phyloP scores from a whole-genome alignment of 2,329 filamentous ascomycete genomes.

The Calonectria multiphialidica region DNA sequence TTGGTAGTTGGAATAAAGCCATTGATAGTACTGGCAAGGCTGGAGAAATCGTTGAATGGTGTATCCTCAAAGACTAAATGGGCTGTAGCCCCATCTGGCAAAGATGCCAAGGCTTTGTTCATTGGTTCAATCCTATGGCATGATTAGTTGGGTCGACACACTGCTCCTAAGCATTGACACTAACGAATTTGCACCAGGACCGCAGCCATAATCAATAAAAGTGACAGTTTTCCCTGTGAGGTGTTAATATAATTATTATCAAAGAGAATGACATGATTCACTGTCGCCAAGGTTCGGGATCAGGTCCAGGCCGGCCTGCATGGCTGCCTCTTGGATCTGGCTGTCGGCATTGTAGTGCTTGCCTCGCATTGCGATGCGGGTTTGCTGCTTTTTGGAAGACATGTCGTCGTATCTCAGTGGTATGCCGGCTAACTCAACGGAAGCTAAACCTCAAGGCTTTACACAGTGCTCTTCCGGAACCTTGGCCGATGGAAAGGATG shows the following conservation, averaged over 20 bases:
- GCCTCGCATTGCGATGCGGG: background rate
- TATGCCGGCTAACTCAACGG: background rate
- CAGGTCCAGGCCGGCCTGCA: background rate
- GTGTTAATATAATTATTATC: background rate
- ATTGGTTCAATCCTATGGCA: background rate
- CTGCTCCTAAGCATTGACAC: background rate
- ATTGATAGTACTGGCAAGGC: background rate
- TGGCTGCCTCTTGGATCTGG: background rate
- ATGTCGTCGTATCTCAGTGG: background rate
- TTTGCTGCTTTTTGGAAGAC: background rate
- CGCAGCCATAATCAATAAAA: background rate
- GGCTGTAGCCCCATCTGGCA: background rate
- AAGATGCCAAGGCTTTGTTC: background rate
- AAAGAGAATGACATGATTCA: background rate
- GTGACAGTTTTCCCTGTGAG: background rate
- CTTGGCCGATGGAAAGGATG: too few relatives aligned
- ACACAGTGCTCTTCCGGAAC: too few relatives aligned
- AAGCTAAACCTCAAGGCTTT: background rate
- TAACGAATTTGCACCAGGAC: background rate
- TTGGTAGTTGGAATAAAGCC: background rate
- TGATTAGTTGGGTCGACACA: background rate
- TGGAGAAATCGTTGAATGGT: background rate
- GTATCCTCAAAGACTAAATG: background rate
- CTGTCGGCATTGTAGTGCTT: background rate
- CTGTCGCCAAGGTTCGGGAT: background rate